A percentile compares a stretch with the other conserved stretches of the same genome.
Evolutionary conservation across 75 land plant genomes (phyloP).

Genomic region (Pinus tabuliformis): DNA sequence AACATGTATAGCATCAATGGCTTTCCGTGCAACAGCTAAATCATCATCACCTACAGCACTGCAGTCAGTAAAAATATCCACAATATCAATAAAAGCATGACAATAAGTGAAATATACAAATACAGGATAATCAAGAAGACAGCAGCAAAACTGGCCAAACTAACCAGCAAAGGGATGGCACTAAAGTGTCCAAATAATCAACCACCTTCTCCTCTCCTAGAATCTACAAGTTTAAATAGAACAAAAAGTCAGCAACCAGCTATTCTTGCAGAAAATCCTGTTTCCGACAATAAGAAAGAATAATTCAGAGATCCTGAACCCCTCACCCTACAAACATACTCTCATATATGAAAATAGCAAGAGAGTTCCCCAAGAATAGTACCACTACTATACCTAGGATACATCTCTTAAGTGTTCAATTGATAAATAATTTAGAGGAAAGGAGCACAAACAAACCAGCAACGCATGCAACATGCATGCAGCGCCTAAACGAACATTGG

Average conservation of each 20-base stretch:
- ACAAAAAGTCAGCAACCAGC: neutral
- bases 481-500: constrained; percentile 25
- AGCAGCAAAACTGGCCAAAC: neutral
- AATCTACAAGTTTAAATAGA: constrained; percentile 10
- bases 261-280: neutral
- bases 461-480: constrained; percentile 30
- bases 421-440: neutral
- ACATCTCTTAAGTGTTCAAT: neutral
- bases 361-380: neutral
- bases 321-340: neutral
- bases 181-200: constrained; percentile 19
- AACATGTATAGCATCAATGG: constrained; percentile 18
- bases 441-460: constrained; percentile 13
- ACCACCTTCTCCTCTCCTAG: constrained; percentile 25
- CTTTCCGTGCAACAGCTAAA: constrained; percentile 22
- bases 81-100: neutral
- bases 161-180: constrained; percentile 37
- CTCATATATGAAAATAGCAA: neutral
- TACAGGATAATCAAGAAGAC: neutral
- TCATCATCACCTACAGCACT: constrained; percentile 45
- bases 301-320: neutral
- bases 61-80: constrained; percentile 13
- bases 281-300: neutral
- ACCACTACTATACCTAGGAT: neutral
- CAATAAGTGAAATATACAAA: neutral